Evolutionary conservation across 768 basidiomycete genomes (phyloP), one percentile per base, ranked within the genome.

Genomic region (Auricularia auricula-judae): DNA sequence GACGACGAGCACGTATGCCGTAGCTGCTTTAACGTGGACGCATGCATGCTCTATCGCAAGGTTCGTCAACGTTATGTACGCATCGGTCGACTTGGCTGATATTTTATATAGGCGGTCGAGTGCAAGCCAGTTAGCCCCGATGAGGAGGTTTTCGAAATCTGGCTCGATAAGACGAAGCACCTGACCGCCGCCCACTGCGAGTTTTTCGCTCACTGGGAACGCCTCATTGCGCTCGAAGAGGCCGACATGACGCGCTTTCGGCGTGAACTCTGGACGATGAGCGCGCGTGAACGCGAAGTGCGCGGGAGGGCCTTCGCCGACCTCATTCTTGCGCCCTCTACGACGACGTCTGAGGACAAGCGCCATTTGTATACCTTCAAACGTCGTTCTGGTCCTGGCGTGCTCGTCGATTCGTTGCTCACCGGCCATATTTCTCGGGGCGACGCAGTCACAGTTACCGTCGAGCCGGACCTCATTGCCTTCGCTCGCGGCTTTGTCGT

Each of bases 41-140:
- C 85, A 1, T 98, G 97, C 74, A 93, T 98, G 88, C 79, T 99
- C 11, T 98, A 94, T 76, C 88, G 96, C 54, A 90, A 88, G 81
- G 91, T 87, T 66, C 36, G 76, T 69, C 60, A 58, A 18, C 16
- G 16, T 63, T 4, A n/a, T 4, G 59, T n/a, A 60, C 43, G 23
- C 5, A 62, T 63, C 42, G 23, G 34, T 21, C 29, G 64, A 21
- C 70, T 67, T 62, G 3, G 68, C 12, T 54, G 62, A 56, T 35
- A 34, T 12, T 54, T 64, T 63, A 21, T n/a, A 0, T 64, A 91
- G 88, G 83, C 88, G 4, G 84, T 90, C 4, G 92, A 93, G 67
- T 77, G 81, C 73, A 76, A 14, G 84, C 86, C 56, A 51, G 74
- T 71, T 16, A 84, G 83, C 3, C 82, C 81, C 3, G 74, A 70